Percentiles rank a stretch among this genome's conserved stretches.
These are phyloP conservation scores for Ophiostoma triangulosporum DNA, from an alignment of 2,329 filamentous ascomycete genomes.

Conservation along the genomic window DNA sequence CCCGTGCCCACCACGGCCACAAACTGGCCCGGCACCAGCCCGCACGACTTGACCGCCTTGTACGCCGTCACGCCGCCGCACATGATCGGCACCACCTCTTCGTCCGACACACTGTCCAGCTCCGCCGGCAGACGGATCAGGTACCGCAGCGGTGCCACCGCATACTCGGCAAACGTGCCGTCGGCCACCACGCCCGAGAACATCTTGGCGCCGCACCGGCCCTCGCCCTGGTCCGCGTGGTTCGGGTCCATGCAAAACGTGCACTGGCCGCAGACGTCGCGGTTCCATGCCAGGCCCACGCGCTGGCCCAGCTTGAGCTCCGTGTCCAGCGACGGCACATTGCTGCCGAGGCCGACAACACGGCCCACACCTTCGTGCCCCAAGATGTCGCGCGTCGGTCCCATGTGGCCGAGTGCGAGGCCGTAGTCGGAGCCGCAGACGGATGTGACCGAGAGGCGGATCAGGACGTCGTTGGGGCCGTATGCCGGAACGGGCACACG, in stretches of 20 bases:
- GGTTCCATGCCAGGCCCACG: constrained; percentile 26
- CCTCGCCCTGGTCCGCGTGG: constrained; percentile 20
- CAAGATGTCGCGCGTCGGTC: constrained; percentile 22
- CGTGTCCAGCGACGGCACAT: constrained; percentile 17
- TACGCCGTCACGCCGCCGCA: constrained; percentile 32
- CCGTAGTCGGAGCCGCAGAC: constrained; percentile 27
- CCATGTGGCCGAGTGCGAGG: constrained; percentile 25
- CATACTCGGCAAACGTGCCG: constrained; percentile 28
- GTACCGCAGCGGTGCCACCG: constrained; percentile 23
- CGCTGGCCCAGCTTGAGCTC: constrained; percentile 21
- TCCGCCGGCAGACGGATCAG: constrained; percentile 19
- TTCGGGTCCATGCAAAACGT: constrained; percentile 16
- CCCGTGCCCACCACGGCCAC: constrained; percentile 26
- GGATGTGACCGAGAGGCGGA: constrained; percentile 23
- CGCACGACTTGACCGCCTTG: constrained; percentile 24
- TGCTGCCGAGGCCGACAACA: constrained; percentile 24
- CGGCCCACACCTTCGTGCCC: constrained; percentile 33
- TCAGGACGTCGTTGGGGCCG: constrained; percentile 21
- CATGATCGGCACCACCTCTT: constrained; percentile 26
- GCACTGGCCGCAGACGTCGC: constrained; percentile 25
- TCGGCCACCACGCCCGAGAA: constrained; percentile 23
- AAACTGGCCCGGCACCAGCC: constrained; percentile 22
- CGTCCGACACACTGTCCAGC: constrained; percentile 21
- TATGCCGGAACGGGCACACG: constrained; percentile 17
- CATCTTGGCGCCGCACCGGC: constrained; percentile 21